These are phyloP conservation scores for Magnaporthiopsis incrustans DNA, from an alignment of 2,329 filamentous ascomycete species.

Conservation along the genomic window DNA sequence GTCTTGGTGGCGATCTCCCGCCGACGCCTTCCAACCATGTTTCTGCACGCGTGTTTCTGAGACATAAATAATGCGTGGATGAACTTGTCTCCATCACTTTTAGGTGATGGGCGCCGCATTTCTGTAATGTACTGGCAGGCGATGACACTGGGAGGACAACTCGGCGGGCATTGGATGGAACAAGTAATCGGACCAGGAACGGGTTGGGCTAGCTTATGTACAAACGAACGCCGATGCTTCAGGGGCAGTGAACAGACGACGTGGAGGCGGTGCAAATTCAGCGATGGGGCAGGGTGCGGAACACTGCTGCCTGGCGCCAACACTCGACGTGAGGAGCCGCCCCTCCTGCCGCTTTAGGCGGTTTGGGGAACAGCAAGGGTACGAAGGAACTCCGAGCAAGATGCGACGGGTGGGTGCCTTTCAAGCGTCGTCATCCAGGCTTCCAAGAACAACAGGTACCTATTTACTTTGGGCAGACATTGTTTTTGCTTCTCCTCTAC, in stretches of 20 bases:
- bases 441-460: not conserved
- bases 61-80: not conserved
- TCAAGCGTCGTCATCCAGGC: not conserved
- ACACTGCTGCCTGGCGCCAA: not conserved
- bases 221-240: not conserved
- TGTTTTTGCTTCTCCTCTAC: not conserved
- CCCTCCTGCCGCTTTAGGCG: not conserved
- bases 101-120: no score
- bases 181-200: not conserved
- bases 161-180: not conserved
- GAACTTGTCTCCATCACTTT: not conserved
- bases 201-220: no score
- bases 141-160: not conserved
- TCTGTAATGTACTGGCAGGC: not conserved
- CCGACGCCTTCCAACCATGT: not conserved
- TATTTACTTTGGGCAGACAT: not conserved
- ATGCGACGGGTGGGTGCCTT: not conserved
- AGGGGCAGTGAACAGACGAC: not conserved
- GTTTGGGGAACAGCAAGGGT: not conserved
- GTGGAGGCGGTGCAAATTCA: not conserved
- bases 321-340: no score
- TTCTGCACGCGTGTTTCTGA: not conserved
- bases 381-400: not conserved
- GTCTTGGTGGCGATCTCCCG: not conserved
- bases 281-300: not conserved